Base-by-base conservation (phyloP, 2,329 filamentous ascomycete genomes). In the Xylaria hypoxylon region DNA sequence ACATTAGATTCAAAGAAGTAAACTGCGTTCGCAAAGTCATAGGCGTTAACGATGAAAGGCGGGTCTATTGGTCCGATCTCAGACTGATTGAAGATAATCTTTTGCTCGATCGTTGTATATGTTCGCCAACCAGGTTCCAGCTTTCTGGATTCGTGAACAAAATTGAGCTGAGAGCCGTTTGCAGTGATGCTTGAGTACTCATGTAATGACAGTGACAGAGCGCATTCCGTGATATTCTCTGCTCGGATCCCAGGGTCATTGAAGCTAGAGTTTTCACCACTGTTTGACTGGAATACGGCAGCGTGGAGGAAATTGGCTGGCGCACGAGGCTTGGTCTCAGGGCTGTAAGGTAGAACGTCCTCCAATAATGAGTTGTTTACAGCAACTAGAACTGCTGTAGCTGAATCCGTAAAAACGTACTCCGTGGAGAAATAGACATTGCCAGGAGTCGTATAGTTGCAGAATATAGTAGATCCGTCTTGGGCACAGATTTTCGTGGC, bases 391-490 rank as follows among this genome's bases (percentile, higher is more conserved):
- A 68, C 62, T 17, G 59, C 48, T n/a, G 66, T 63, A n/a, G 62
- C 48, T 3, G 59, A 62, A 33, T 65, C 62, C 7, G 66, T 68
- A 8, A 0, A 3, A 2, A 59, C 44, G n/a, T 59, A 63, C 10
- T 56, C 24, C 0, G 66, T 65, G 13, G 52, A 56, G 55, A 68
- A 59, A 17, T 15, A 19, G 19, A 65, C 59, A 31, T 47, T 35
- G 19, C 48, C 48, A 1, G 62, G 66, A 8, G 66, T 65, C 13
- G 66, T 68, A 28, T 65, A 62, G 33, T 68, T 68, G 58, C 66
- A 68, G 11, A 51, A n/a, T 38, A n/a, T 31, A 19, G 38, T 45
- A 10, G 8, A 13, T 13, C 26, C 40, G 55, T 47, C 17, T 22
- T 19, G 51, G 2, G 38, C 33, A 48, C 66, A 68, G 40, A 47